These are phyloP conservation scores for Arxiozyma heterogenica DNA, from an alignment of 1,139 yeast genomes.

Conservation along the genomic window DNA sequence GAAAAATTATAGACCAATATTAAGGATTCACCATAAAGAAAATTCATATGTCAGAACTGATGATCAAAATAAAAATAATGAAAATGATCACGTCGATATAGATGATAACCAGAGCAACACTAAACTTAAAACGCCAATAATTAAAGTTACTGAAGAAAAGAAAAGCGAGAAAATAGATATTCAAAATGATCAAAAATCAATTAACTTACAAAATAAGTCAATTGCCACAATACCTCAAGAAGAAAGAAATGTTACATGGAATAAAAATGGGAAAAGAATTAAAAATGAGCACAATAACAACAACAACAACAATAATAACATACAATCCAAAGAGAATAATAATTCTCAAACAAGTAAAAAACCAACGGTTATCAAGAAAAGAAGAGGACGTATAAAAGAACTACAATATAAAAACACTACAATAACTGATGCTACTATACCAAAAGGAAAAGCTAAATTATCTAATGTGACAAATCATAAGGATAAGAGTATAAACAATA, in stretches of 20 bases:
- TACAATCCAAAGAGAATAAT: neutral
- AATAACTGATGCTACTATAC: neutral
- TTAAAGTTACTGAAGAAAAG: constrained; percentile 13
- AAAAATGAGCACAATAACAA: neutral
- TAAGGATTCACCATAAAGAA: constrained; percentile 13
- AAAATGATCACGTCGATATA: neutral
- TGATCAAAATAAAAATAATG: neutral
- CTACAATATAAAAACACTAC: neutral
- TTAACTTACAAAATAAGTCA: constrained; percentile 1
- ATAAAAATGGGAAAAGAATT: constrained; percentile 28
- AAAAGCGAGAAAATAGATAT: neutral
- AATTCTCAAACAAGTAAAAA: neutral
- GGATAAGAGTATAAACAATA: neutral
- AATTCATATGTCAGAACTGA: neutral
- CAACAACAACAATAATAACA: neutral
- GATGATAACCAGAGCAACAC: neutral
- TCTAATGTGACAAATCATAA: neutral
- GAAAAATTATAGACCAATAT: constrained; percentile 18
- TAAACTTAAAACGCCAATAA: neutral
- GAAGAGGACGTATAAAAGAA: neutral
- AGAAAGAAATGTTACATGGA: constrained; percentile 26
- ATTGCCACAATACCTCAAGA: neutral
- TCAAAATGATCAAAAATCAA: neutral
- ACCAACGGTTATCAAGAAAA: neutral
- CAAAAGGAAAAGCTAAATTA: neutral